A percentile compares a stretch with the other conserved stretches of the same genome.
phyloP scores from a whole-genome alignment of 768 basidiomycete genomes.

The Kwoniella pini region DNA sequence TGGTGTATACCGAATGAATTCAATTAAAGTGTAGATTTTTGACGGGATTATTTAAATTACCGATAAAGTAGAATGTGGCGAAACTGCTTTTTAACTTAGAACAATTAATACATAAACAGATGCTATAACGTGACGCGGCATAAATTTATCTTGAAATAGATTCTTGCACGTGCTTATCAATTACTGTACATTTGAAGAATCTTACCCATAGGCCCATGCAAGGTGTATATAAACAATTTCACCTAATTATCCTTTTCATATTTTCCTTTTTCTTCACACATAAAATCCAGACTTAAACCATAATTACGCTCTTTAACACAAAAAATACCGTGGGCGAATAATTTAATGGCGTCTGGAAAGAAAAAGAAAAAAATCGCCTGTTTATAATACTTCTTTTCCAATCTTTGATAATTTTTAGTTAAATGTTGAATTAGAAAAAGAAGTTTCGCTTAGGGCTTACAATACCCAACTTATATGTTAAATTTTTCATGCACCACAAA shows the following conservation, averaged over 20 bases:
- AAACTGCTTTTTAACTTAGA: conserved; percentile 5
- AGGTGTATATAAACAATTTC: no score
- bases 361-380: conserved; percentile 19
- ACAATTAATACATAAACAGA: no score
- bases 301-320: conserved; percentile 19
- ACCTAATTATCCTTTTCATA: background rate
- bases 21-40: conserved; percentile 5
- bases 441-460: conserved; percentile 46
- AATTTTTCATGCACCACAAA: no score
- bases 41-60: conserved; percentile 9
- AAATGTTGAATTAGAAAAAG: conserved; percentile 1
- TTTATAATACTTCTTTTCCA: conserved; percentile 32
- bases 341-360: conserved; percentile 45
- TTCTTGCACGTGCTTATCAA: background rate
- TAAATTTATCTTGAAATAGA: background rate
- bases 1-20: background rate
- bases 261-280: conserved; percentile 30
- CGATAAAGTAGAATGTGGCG: conserved; percentile 18
- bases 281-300: conserved; percentile 41
- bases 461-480: background rate
- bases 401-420: background rate
- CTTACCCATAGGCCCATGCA: no score
- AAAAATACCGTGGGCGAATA: conserved; percentile 7
- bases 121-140: background rate
- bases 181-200: no score